Evolutionary conservation across 306 rosid genomes (phyloP), one percentile per base, ranked within the genome.

Genomic region (Lablab purpureus): DNA sequence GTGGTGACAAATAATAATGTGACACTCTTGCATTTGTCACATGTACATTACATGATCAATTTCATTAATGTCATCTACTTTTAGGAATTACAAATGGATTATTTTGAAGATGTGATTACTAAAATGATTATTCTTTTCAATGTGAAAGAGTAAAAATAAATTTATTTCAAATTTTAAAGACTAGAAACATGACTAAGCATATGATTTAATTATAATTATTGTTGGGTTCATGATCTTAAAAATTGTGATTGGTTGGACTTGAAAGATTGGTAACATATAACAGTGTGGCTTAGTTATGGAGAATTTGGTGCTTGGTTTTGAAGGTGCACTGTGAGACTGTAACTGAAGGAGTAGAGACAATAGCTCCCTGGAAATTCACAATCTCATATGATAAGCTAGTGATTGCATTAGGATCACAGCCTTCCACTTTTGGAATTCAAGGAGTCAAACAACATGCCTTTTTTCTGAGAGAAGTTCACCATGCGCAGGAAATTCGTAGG

Each of bases 401-500:
- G 28, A 85, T 92, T 74, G 96, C 94, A 27, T 76, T 90, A 76
- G 97, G 97, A 32, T 84, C 96, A 34, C 84, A 80, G 23, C 89
- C 96, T 30, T 66, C 85, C 5, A 92, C 97, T 78, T 92, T 92
- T 67, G 97, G 97, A 74, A 92, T 92, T 63, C 85, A 25, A 5
- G 94, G 97, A 37, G 97, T 92, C 50, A 80, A 82, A 70, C 92
- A 89, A 73, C 89, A 89, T 63, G 97, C 96, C 0, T 82, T 83
- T 75, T 92, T 92, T 75, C 96, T 92, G 18, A 92, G 94, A 22
- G 96, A 92, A 85, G 96, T 92, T 60, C 47, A 89, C 50, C 96
- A 92, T 64, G 97, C 97, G 19, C 97, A 92, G 80, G 94, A 90
- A 88, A 89, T 92, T 77, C 97, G 97, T 15, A 77, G 97, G 85